These are phyloP conservation scores for Xylogone sp. DNA, from an alignment of 2,329 filamentous ascomycete species.

Conservation along the genomic window DNA sequence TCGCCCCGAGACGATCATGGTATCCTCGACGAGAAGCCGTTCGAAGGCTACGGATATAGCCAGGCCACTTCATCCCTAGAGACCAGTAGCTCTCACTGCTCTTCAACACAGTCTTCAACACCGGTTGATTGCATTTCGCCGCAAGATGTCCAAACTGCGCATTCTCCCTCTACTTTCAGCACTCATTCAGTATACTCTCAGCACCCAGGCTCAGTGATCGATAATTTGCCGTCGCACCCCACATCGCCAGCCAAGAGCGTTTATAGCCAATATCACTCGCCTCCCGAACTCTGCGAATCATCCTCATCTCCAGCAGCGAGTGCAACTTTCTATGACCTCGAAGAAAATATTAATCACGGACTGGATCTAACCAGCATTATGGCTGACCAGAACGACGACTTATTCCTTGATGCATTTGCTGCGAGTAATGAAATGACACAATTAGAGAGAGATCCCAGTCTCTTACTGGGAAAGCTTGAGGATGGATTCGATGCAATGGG, in stretches of 20 bases:
- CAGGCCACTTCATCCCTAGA: slow-evolving; percentile 28
- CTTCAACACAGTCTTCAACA: slow-evolving; percentile 18
- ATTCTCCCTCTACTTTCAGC: slow-evolving; percentile 23
- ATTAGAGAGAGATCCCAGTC: slow-evolving; percentile 24
- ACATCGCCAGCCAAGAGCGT: slow-evolving; percentile 47
- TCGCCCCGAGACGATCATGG: slow-evolving; percentile 49
- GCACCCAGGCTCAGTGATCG: slow-evolving; percentile 17
- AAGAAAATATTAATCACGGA: slow-evolving; percentile 17
- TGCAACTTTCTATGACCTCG: slow-evolving; percentile 25
- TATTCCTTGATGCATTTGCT: slow-evolving; percentile 30
- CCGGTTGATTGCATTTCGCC: slow-evolving; percentile 25
- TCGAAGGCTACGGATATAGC: slow-evolving; percentile 33
- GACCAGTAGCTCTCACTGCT: slow-evolving; percentile 34
- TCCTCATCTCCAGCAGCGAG: slow-evolving; percentile 48
- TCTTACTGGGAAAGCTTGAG: slow-evolving; percentile 28
- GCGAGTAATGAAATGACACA: slow-evolving; percentile 17
- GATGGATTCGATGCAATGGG: slow-evolving; percentile 16
- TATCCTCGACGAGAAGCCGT: slow-evolving; percentile 31
- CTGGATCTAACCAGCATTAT: slow-evolving; percentile 18
- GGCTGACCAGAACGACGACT: slow-evolving; percentile 28
- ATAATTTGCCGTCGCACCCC: slow-evolving; percentile 31
- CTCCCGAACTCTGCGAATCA: slow-evolving; percentile 57
- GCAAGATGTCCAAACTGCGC: slow-evolving; percentile 21
- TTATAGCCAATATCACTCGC: slow-evolving; percentile 49
- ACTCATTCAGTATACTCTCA: slow-evolving; percentile 17